These are phyloP conservation scores for Calophaca sinica DNA, from an alignment of 306 rosid genomes.

Conservation along the genomic window DNA sequence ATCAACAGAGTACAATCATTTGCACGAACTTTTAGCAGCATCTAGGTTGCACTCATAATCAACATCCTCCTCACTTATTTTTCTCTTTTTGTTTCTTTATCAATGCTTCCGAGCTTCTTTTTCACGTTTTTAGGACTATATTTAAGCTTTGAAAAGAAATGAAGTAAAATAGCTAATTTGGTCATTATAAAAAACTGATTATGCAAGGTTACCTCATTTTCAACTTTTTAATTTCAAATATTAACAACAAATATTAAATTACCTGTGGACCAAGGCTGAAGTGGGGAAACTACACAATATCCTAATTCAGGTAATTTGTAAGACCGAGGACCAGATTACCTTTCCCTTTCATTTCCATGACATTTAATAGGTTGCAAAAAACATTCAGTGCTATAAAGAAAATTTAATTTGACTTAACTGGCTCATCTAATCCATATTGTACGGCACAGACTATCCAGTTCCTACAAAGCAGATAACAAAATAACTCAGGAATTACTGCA, in stretches of 20 bases:
- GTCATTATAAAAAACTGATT: not conserved
- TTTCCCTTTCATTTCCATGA: slow-evolving; percentile 30
- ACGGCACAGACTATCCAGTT: slow-evolving; percentile 43
- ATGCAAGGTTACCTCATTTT: slow-evolving; percentile 1
- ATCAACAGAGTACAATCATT: slow-evolving; percentile 9
- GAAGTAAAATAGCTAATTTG: slow-evolving; percentile 3
- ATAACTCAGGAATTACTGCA: slow-evolving; percentile 14
- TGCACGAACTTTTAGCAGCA: not conserved
- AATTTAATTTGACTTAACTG: slow-evolving; percentile 48
- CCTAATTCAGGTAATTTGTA: slow-evolving; percentile 18
- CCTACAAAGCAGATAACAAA: slow-evolving; percentile 30
- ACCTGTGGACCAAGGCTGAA: not conserved
- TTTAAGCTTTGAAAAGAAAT: not conserved
- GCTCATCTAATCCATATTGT: slow-evolving; percentile 36
- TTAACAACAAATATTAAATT: not conserved
- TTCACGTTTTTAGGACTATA: not conserved
- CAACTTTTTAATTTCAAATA: slow-evolving; percentile 13
- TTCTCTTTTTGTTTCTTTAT: slow-evolving; percentile 13
- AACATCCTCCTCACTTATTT: not conserved
- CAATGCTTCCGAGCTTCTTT: not conserved
- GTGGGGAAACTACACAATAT: slow-evolving; percentile 5
- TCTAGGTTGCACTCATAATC: not conserved
- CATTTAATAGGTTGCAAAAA: slow-evolving; percentile 8
- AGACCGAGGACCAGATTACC: slow-evolving; percentile 18
- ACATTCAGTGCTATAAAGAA: slow-evolving; percentile 18